phyloP scores from a whole-genome alignment of 2,329 filamentous ascomycete species.

The Simplicillium sp. region DNA sequence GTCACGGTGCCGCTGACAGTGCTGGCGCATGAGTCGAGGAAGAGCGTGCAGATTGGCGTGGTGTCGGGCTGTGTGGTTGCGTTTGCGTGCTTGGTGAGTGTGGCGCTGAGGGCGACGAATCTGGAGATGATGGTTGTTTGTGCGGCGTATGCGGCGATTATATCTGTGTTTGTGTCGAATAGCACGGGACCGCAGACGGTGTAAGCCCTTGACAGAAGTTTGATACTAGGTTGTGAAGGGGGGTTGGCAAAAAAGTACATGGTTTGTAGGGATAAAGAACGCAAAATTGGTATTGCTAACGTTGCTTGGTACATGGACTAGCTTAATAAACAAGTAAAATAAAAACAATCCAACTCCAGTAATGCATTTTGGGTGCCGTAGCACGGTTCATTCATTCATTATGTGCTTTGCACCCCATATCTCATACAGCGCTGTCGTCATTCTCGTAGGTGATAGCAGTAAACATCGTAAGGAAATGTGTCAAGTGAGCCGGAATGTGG shows the following conservation, averaged over 20 bases:
- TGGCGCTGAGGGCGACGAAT: slow-evolving; percentile 10
- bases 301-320: not conserved
- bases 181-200: not conserved
- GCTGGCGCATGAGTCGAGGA: not conserved
- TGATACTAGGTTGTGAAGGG: no score
- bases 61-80: slow-evolving; percentile 8
- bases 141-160: slow-evolving; percentile 15
- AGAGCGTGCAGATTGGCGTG: slow-evolving; percentile 3
- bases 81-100: slow-evolving; percentile 2
- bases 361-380: no score
- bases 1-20: slow-evolving; percentile 1
- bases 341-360: no score
- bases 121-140: slow-evolving; percentile 14
- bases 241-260: not conserved
- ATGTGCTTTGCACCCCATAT: no score
- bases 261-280: no score
- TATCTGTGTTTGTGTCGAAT: slow-evolving; percentile 13
- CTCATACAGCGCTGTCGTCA: no score
- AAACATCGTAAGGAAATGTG: no score
- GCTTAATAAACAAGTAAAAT: not conserved
- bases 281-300: not conserved
- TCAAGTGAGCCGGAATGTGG: no score
- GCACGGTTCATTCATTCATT: no score
- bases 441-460: no score
- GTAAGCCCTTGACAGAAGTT: not conserved